phyloP scores from a whole-genome alignment of 192 early-diverging fungal species.

The Kickxella alabastrina region DNA sequence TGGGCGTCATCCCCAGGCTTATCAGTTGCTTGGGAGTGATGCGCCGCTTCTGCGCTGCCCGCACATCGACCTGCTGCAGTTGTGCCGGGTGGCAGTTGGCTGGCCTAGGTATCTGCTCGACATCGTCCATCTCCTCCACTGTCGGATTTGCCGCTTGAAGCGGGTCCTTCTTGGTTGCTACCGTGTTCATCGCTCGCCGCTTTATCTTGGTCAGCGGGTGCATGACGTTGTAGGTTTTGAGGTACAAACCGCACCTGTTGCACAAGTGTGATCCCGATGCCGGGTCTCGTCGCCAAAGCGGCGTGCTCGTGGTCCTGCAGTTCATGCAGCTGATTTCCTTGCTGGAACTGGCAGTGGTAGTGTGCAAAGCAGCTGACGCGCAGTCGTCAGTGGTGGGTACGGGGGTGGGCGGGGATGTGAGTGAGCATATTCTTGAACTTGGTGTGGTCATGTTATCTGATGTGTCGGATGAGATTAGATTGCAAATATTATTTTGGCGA shows the following conservation, averaged over 20 bases:
- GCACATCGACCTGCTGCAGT: conserved; percentile 15
- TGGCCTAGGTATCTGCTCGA: conserved; percentile 56
- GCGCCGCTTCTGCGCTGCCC: conserved; percentile 12
- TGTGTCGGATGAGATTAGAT: too few relatives aligned
- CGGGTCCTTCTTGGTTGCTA: too few relatives aligned
- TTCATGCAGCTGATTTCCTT: conserved; percentile 58
- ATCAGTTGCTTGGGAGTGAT: conserved; percentile 53
- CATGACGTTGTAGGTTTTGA: conserved; percentile 52
- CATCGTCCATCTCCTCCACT: conserved; percentile 58
- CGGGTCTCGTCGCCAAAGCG: conserved; percentile 71
- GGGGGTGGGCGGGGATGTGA: too few relatives aligned
- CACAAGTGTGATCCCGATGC: conserved; percentile 67
- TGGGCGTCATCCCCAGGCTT: conserved; percentile 41
- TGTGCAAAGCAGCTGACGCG: too few relatives aligned
- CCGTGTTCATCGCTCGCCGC: conserved; percentile 28
- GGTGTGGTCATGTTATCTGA: too few relatives aligned
- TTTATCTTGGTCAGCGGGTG: conserved; percentile 44
- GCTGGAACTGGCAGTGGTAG: background rate
- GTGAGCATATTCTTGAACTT: too few relatives aligned
- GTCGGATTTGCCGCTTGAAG: too few relatives aligned
- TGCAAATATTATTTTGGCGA: too few relatives aligned
- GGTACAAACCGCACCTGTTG: conserved; percentile 69
- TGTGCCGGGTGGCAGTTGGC: conserved; percentile 41
- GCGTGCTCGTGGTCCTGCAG: conserved; percentile 73
- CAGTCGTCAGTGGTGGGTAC: too few relatives aligned